Evolutionary conservation across 352 stramenopile species (phyloP).

Genomic region (Stephanocyclus meneghinianus): DNA sequence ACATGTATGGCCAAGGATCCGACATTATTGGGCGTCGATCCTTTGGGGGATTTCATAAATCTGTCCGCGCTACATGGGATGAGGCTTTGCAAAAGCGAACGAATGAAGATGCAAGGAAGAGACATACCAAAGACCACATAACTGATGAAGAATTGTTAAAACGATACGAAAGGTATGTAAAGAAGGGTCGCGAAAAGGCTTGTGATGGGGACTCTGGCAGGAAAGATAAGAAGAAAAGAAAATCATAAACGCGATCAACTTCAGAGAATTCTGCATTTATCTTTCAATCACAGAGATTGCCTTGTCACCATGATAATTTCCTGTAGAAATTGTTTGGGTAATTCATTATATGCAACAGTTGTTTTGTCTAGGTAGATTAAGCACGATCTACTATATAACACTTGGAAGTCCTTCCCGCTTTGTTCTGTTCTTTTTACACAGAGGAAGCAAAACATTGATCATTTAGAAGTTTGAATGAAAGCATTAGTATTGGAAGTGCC

Average conservation of each 20-base stretch:
- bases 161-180: conserved; percentile 68
- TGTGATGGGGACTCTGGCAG: conserved; percentile 13
- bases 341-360: too few relatives aligned
- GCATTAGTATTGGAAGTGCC: too few relatives aligned
- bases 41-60: conserved; percentile 69
- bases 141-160: conserved; percentile 75
- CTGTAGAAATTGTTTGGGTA: too few relatives aligned
- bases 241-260: not conserved
- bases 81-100: conserved; percentile 37
- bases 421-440: too few relatives aligned
- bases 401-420: too few relatives aligned
- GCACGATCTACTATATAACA: too few relatives aligned
- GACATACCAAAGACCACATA: conserved; percentile 50
- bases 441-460: too few relatives aligned
- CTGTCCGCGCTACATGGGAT: conserved; percentile 62
- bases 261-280: not conserved
- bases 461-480: too few relatives aligned
- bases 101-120: conserved; percentile 26
- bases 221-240: conserved; percentile 47
- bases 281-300: too few relatives aligned
- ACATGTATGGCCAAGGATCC: conserved; percentile 68
- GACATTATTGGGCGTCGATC: conserved; percentile 74
- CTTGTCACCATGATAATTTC: too few relatives aligned
- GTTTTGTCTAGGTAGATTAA: too few relatives aligned
- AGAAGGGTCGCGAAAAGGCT: conserved; percentile 22